Evolutionary conservation across 108 stramenopile genomes (phyloP).

Genomic region (Nitzschia sp.): DNA sequence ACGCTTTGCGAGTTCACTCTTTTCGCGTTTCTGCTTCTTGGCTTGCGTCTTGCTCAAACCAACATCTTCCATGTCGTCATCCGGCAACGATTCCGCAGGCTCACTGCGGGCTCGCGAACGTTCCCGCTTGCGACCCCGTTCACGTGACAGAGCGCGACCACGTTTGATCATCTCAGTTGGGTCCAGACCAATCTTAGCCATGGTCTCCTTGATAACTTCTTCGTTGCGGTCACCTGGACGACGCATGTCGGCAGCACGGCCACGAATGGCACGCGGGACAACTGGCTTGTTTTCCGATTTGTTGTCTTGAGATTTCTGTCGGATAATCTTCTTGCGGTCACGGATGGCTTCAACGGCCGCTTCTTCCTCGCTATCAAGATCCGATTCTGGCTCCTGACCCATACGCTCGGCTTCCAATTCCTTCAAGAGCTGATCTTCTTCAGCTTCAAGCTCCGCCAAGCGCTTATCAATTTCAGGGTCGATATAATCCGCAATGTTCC

Average conservation of each 20-base stretch:
- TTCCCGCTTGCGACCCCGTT: conserved; percentile 64
- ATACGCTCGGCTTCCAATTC: conserved; percentile 82
- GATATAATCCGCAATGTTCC: conserved; percentile 96
- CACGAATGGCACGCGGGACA: conserved; percentile 68
- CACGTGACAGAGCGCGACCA: conserved; percentile 63
- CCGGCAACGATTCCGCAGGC: conserved; percentile 25
- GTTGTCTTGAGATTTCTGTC: conserved; percentile 56
- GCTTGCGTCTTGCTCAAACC: conserved; percentile 67
- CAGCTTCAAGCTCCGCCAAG: conserved; percentile 85
- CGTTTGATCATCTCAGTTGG: conserved; percentile 68
- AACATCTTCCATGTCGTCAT: conserved; percentile 61
- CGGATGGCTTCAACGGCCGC: conserved; percentile 81
- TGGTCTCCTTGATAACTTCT: conserved; percentile 60
- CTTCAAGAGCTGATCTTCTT: conserved; percentile 86
- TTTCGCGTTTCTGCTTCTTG: conserved; percentile 72
- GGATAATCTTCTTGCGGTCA: conserved; percentile 67
- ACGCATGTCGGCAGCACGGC: conserved; percentile 71
- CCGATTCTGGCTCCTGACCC: conserved; percentile 83
- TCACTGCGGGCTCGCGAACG: conserved; percentile 41
- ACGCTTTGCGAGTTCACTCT: conserved; percentile 53
- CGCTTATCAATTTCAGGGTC: conserved; percentile 91
- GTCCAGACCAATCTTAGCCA: conserved; percentile 79
- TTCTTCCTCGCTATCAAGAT: conserved; percentile 81
- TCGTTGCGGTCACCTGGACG: conserved; percentile 60
- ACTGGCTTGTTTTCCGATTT: conserved; percentile 69